Conservation (phyloP, 2,329 filamentous ascomycete species). For the Diplodia corticola region DNA sequence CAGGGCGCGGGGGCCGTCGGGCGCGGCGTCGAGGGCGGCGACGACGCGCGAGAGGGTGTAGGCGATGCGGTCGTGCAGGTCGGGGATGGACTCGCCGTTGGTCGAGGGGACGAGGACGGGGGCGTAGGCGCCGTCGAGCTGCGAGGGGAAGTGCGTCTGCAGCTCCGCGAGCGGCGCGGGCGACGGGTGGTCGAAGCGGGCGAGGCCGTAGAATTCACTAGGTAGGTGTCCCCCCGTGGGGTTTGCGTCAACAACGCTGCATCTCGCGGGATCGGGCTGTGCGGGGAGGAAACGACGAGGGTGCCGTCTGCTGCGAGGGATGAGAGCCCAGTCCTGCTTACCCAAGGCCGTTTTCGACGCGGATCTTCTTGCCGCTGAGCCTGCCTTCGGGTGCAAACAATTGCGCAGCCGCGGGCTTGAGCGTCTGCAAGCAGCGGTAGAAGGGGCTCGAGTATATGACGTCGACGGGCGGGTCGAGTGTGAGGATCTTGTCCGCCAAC, state of each 20-base stretch:
- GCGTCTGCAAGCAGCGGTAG: constrained; percentile 44
- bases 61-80: constrained; percentile 79
- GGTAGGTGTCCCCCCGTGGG: constrained; percentile 37
- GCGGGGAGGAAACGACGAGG: no score
- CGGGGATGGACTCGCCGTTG: constrained; percentile 75
- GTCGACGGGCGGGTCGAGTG: constrained; percentile 66
- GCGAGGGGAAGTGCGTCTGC: constrained; percentile 64
- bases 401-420: constrained; percentile 39
- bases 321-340: constrained; percentile 32
- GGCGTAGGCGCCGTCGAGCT: constrained; percentile 57
- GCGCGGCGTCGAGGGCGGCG: constrained; percentile 64
- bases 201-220: constrained; percentile 92
- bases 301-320: background rate
- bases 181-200: constrained; percentile 79
- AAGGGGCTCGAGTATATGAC: constrained; percentile 65
- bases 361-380: constrained; percentile 43
- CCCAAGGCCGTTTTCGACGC: constrained; percentile 56
- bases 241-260: no score
- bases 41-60: constrained; percentile 70
- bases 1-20: constrained; percentile 66
- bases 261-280: no score
- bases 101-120: constrained; percentile 67
- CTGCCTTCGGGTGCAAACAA: constrained; percentile 32
- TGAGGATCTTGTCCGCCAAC: constrained; percentile 65
- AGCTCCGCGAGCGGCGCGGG: constrained; percentile 68